These are phyloP conservation scores for Cercospora janseana DNA, from an alignment of 2,329 filamentous ascomycete genomes.

Conservation along the genomic window DNA sequence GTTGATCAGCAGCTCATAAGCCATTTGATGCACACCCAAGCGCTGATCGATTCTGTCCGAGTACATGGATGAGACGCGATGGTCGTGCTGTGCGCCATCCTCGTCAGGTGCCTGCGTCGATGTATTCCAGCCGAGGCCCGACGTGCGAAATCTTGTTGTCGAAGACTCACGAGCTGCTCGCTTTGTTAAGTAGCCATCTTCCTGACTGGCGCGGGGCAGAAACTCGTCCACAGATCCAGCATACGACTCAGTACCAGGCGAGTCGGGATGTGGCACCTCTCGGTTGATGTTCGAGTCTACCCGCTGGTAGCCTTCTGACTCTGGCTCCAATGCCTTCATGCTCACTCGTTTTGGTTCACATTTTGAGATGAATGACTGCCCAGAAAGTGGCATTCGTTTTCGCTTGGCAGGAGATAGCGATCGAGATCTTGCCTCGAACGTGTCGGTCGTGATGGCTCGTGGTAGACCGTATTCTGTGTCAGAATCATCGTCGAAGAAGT, in stretches of 20 bases:
- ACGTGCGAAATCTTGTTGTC: conserved; percentile 14
- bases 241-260: conserved; percentile 26
- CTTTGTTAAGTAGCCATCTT: conserved; percentile 18
- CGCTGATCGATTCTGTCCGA: conserved; percentile 33
- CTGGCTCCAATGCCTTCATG: conserved; percentile 22
- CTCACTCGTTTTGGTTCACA: conserved; percentile 26
- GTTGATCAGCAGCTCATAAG: conserved; percentile 37
- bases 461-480: conserved; percentile 27
- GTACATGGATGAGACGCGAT: conserved; percentile 12
- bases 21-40: conserved; percentile 34
- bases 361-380: conserved; percentile 21
- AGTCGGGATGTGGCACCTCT: conserved; percentile 4
- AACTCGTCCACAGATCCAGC: conserved; percentile 34
- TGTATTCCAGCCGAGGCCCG: conserved; percentile 12
- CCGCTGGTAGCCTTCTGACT: conserved; percentile 31
- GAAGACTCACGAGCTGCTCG: conserved; percentile 22
- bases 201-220: conserved; percentile 21
- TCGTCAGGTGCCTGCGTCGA: background rate
- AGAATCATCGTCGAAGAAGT: conserved; percentile 40
- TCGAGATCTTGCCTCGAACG: conserved; percentile 10
- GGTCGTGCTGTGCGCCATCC: conserved; percentile 8
- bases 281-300: conserved; percentile 25
- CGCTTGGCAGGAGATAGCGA: conserved; percentile 26
- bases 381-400: conserved; percentile 22
- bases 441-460: conserved; percentile 4